Evolutionary conservation across 2,329 filamentous ascomycete genomes (phyloP), one percentile per base, ranked within the genome.

Genomic region (Exophiala lecanii-corni): DNA sequence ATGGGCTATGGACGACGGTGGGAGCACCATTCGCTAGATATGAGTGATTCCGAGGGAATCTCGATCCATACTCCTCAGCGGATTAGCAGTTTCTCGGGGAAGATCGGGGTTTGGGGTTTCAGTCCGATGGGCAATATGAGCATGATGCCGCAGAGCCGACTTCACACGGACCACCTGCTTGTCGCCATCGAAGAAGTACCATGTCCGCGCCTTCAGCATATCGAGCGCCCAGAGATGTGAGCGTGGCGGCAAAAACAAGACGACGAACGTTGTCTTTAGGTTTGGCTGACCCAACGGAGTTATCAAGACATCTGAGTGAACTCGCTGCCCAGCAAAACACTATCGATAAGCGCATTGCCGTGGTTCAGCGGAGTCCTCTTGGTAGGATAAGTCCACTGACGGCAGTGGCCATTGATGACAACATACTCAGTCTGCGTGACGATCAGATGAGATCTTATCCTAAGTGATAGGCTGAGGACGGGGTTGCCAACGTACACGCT

Each of bases 41-140:
- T 54, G 49, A 53, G 51, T 25, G 51, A 55, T 34, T 47, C 53
- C 13, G 51, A 55, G 20, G 47, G 46, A 3, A 40, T 56, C 17
- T 56, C 51, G 2, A 49, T 56, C 19, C 54, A 54, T 30, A 54
- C 54, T 12, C 54, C 51, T 9, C 41, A 44, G 20, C 48, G 40
- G 12, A 41, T 54, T 10, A 36, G 32, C 15, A 53, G 32, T 21
- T 17, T 49, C 13, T 48, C 39, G 17, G 40, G 21, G 45, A 49
- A 10, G 39, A 48, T 13, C 33, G 32, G 20, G 19, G 21, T 20
- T 20, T 9, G 12, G 28, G 21, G 18, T 31, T 23, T 15, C 37
- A 38, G 16, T 9, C 16, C 17, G 33, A 35, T 19, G 33, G 33
- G 9, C 15, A 17, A 17, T 9, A 17, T 35, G 33, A 35, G 16